These are phyloP conservation scores for Dryadomyces quercivorus DNA, from an alignment of 2,329 filamentous ascomycete genomes.

Conservation along the genomic window DNA sequence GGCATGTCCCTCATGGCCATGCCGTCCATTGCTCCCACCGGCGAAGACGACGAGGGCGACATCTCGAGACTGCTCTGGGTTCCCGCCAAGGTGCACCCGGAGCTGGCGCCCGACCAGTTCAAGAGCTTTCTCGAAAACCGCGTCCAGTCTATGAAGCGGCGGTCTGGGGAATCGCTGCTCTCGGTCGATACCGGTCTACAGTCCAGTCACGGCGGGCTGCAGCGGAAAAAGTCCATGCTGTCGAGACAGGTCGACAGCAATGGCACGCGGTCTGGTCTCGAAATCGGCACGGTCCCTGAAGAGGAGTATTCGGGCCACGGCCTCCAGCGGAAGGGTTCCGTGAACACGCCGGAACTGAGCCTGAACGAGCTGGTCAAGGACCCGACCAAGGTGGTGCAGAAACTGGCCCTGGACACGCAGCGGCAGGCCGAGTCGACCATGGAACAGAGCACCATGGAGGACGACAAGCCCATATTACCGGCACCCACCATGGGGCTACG, in stretches of 20 bases:
- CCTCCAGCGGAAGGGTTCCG: constrained; percentile 38
- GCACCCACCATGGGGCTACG: constrained; percentile 66
- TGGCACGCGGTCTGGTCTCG: constrained; percentile 34
- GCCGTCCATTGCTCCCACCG: constrained; percentile 58
- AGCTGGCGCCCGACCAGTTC: constrained; percentile 90
- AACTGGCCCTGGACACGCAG: constrained; percentile 48
- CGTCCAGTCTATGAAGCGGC: constrained; percentile 76
- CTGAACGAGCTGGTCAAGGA: constrained; percentile 77
- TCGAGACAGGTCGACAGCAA: constrained; percentile 78
- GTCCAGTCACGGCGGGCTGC: constrained; percentile 49
- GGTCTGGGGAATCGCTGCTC: constrained; percentile 61
- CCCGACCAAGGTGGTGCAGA: constrained; percentile 57
- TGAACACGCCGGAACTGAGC: constrained; percentile 44
- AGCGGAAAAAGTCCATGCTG: constrained; percentile 89
- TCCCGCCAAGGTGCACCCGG: constrained; percentile 83
- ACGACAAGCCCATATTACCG: constrained; percentile 80
- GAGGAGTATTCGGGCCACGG: constrained; percentile 34
- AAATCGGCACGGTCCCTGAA: constrained; percentile 41
- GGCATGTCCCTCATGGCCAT: constrained; percentile 53
- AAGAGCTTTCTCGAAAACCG: constrained; percentile 92
- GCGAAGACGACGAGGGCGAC: constrained; percentile 73
- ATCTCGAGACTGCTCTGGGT: constrained; percentile 89
- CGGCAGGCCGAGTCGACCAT: constrained; percentile 26
- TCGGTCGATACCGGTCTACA: constrained; percentile 38
- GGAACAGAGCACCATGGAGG: constrained; percentile 30